These are phyloP conservation scores for Pseudozyma thailandica DNA, from an alignment of 1,284 basidiomycete genomes.

Conservation along the genomic window DNA sequence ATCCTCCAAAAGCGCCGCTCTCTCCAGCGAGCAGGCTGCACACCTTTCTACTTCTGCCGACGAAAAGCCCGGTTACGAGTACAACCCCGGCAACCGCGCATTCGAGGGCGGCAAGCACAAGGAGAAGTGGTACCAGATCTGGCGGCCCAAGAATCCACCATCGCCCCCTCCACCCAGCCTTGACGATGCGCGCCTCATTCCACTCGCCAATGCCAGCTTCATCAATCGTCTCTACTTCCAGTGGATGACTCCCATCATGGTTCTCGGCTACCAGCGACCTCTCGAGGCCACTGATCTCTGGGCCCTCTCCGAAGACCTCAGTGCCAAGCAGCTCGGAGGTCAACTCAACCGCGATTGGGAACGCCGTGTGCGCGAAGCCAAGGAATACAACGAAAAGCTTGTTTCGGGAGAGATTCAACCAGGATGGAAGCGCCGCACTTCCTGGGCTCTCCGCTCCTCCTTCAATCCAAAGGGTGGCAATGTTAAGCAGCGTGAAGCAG, in stretches of 20 bases:
- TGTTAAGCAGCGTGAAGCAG: conserved; percentile 48
- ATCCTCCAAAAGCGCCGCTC: conserved; percentile 28
- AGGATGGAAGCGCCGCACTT: conserved; percentile 71
- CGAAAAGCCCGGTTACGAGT: conserved; percentile 43
- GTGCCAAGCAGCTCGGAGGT: conserved; percentile 74
- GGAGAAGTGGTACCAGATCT: conserved; percentile 65
- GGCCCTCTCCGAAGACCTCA: conserved; percentile 74
- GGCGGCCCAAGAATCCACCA: conserved; percentile 62
- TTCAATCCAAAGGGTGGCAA: conserved; percentile 42
- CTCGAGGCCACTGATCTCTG: conserved; percentile 86
- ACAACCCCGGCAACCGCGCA: conserved; percentile 58
- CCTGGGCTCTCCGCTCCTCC: conserved; percentile 72
- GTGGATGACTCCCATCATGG: conserved; percentile 81
- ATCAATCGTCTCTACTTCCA: conserved; percentile 74
- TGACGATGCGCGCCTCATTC: conserved; percentile 73
- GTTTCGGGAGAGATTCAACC: conserved; percentile 76
- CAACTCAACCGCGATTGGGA: conserved; percentile 77
- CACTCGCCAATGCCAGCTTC: conserved; percentile 72
- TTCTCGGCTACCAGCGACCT: conserved; percentile 77
- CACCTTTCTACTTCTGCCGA: conserved; percentile 12
- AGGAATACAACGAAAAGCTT: conserved; percentile 78
- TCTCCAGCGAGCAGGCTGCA: conserved; percentile 25
- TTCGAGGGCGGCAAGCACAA: conserved; percentile 52
- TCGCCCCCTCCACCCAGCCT: conserved; percentile 69
- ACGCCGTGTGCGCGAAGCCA: conserved; percentile 73